Percentiles rank a stretch among this genome's conserved stretches.
Conservation (phyloP, 108 stramenopile genomes). For the Stephanodiscus triporus region DNA sequence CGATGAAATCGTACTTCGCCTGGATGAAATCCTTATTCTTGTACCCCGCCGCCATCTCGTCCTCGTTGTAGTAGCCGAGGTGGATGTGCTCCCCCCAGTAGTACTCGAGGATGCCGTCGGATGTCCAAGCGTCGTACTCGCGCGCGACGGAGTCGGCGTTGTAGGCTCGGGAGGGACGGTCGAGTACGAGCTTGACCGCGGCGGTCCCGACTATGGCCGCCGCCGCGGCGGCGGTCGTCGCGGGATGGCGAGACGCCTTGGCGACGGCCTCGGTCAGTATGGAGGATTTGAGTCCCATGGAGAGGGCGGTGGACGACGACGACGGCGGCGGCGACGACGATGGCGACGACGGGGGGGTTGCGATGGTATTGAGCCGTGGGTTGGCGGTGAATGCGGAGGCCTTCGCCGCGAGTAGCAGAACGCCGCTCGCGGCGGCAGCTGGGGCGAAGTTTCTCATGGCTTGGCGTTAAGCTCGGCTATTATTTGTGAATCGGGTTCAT, state of each 20-base stretch:
- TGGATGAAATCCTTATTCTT: slow-evolving; percentile 90
- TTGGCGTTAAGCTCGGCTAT: background rate
- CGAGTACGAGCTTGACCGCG: slow-evolving; percentile 67
- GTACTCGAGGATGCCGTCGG: slow-evolving; percentile 96
- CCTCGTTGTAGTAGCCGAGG: slow-evolving; percentile 91
- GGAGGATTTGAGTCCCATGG: slow-evolving; percentile 47
- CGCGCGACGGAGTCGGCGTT: slow-evolving; percentile 71
- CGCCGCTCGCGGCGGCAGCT: slow-evolving; percentile 10
- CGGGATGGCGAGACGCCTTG: slow-evolving; percentile 25
- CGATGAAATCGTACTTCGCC: slow-evolving; percentile 96
- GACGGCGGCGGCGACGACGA: background rate
- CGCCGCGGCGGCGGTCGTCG: slow-evolving; percentile 50
- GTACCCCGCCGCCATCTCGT: slow-evolving; percentile 72
- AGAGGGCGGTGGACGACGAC: slow-evolving; percentile 32
- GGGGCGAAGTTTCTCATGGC: slow-evolving; percentile 23
- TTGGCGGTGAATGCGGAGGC: slow-evolving; percentile 23
- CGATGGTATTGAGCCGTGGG: background rate
- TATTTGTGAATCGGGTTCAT: background rate
- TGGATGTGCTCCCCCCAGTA: slow-evolving; percentile 99
- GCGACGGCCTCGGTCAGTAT: slow-evolving; percentile 22
- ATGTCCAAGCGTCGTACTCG: slow-evolving; percentile 94
- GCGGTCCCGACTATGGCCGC: slow-evolving; percentile 69
- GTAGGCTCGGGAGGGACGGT: slow-evolving; percentile 84
- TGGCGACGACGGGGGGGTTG: background rate
- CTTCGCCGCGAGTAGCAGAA: slow-evolving; percentile 13